A percentile compares a stretch with the other conserved stretches of the same genome.
phyloP scores from a whole-genome alignment of 805 yeast species.

The Middelhovenomyces tepae region DNA sequence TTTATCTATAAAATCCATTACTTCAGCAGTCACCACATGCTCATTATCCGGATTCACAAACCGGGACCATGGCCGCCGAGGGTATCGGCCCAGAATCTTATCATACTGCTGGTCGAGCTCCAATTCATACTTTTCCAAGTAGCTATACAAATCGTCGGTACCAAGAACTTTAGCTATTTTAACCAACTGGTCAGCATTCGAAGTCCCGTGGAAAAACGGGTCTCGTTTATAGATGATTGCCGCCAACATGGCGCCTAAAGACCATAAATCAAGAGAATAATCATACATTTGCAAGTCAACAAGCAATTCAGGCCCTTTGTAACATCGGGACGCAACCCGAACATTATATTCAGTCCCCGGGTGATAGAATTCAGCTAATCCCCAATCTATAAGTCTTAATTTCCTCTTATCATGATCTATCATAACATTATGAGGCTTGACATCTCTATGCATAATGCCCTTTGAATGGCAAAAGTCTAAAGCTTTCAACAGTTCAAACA shows the following conservation, averaged over 20 bases:
- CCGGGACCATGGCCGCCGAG: slow-evolving; percentile 78
- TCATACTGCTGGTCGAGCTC: slow-evolving; percentile 71
- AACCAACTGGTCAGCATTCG: slow-evolving; percentile 85
- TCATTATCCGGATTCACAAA: slow-evolving; percentile 65
- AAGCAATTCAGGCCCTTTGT: slow-evolving; percentile 84
- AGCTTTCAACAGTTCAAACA: slow-evolving; percentile 73
- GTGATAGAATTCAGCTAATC: slow-evolving; percentile 87
- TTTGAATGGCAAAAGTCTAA: slow-evolving; percentile 83
- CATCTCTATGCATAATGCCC: slow-evolving; percentile 94
- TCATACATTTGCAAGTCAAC: slow-evolving; percentile 79
- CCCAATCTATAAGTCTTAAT: slow-evolving; percentile 86
- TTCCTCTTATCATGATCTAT: slow-evolving; percentile 60
- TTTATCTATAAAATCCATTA: too few relatives aligned
- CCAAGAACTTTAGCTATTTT: slow-evolving; percentile 86
- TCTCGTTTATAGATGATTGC: slow-evolving; percentile 82
- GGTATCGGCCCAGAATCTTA: slow-evolving; percentile 64
- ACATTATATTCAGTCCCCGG: slow-evolving; percentile 85
- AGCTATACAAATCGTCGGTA: slow-evolving; percentile 61
- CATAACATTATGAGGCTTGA: slow-evolving; percentile 90
- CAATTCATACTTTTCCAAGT: slow-evolving; percentile 61
- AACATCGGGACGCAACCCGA: slow-evolving; percentile 84
- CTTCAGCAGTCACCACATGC: too few relatives aligned
- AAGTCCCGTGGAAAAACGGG: slow-evolving; percentile 87
- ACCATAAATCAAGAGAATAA: slow-evolving; percentile 85
- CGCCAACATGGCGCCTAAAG: slow-evolving; percentile 86